Evolutionary conservation across 495 filamentous ascomycete genomes (phyloP), one percentile per base, ranked within the genome.

Genomic region (Penicillium silybi): DNA sequence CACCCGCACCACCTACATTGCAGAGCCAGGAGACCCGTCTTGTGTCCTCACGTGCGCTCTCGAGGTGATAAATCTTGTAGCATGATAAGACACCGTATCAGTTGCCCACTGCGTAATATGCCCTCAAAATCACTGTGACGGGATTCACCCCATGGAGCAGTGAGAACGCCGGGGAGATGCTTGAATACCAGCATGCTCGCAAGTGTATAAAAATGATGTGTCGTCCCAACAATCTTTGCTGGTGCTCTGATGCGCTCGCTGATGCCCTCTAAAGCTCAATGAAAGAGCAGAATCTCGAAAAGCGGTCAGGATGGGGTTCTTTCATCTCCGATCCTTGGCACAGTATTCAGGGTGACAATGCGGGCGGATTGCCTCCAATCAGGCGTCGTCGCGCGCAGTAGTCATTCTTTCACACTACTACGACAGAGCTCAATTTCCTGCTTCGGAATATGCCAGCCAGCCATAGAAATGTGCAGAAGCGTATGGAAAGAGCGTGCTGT

Each of bases 221-320:
- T 19, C 15, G 17, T 26, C n/a, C 19, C 37, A 45, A 42, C 37
- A 25, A 56, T 48, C 44, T 53, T 63, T 73, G 65, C 64, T 73
- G 52, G 64, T 64, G 72, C 75, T 78, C 82, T 82, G 76, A 75
- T 79, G 69, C 76, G 79, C 82, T 85, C 82, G 80, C 80, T 81
- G 76, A 77, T 75, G 73, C 71, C 68, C 47, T 59, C 46, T 53
- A 38, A 68, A 56, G 63, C 58, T 54, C 59, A 49, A 58, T 26
- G 34, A 38, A 27, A 50, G 57, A 64, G 60, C 58, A 48, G 35
- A 56, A 50, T 55, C 45, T 51, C 50, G 45, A 57, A 65, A 52
- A 52, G 34, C 48, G 19, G 51, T 47, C 29, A 56, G 49, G 52
- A 64, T 58, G 59, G 58, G 52, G 46, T 41, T 54, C 26, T 58